These are phyloP conservation scores for Verticillium dahliae DNA, from an alignment of 2,329 filamentous ascomycete species.

Conservation along the genomic window DNA sequence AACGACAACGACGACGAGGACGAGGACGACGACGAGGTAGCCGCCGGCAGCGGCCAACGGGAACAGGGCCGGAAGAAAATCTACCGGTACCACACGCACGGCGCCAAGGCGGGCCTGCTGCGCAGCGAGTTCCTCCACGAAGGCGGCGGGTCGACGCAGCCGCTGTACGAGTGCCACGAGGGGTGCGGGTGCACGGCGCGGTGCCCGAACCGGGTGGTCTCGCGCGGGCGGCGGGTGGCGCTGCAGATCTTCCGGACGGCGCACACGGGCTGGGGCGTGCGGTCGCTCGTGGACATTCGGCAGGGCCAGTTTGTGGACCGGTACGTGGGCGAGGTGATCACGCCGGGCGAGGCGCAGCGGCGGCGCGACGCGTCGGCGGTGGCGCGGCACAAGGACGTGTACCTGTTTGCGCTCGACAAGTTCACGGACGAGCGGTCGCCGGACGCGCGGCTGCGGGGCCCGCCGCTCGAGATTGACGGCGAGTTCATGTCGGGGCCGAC, in stretches of 20 bases:
- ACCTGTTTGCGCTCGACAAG: slow-evolving; percentile 78
- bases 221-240: slow-evolving; percentile 62
- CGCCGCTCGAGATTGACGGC: slow-evolving; percentile 59
- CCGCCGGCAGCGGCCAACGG: slow-evolving; percentile 12
- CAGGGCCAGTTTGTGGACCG: slow-evolving; percentile 74
- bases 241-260: slow-evolving; percentile 71
- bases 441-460: slow-evolving; percentile 48
- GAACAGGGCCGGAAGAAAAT: slow-evolving; percentile 15
- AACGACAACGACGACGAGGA: slow-evolving; percentile 28
- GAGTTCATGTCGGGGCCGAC: slow-evolving; percentile 74
- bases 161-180: slow-evolving; percentile 76
- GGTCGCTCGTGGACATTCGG: slow-evolving; percentile 56
- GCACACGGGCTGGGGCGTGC: slow-evolving; percentile 71
- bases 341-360: slow-evolving; percentile 54
- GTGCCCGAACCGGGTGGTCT: slow-evolving; percentile 73
- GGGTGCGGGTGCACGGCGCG: slow-evolving; percentile 56
- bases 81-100: slow-evolving; percentile 60
- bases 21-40: slow-evolving; percentile 7
- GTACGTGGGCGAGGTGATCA: slow-evolving; percentile 69
- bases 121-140: slow-evolving; percentile 39
- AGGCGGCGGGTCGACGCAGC: slow-evolving; percentile 34
- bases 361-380: slow-evolving; percentile 52
- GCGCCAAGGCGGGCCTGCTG: slow-evolving; percentile 44
- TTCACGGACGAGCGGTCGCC: slow-evolving; percentile 55
- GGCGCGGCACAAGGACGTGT: slow-evolving; percentile 63